Conservation (phyloP, 805 yeast genomes). For the Wickerhamiella hasegawae region DNA sequence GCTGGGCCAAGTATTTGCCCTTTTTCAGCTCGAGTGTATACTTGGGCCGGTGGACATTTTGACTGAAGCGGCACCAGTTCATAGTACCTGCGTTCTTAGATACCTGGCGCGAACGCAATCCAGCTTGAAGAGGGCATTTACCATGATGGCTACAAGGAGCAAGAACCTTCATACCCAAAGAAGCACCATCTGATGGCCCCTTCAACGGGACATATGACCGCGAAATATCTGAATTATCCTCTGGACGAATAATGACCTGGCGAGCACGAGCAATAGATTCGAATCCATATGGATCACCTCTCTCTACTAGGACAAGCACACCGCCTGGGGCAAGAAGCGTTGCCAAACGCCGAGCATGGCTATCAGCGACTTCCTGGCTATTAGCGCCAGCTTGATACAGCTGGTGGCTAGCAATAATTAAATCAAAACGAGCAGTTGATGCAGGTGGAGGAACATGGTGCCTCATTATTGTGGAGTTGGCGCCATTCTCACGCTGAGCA, state of each 20-base stretch:
- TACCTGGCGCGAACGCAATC: conserved; percentile 33
- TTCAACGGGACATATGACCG: conserved; percentile 1
- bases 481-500: conserved; percentile 19
- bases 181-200: not conserved
- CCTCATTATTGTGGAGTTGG: conserved; percentile 37
- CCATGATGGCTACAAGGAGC: conserved; percentile 91
- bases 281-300: conserved; percentile 83
- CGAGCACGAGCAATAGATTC: conserved; percentile 83
- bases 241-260: conserved; percentile 81
- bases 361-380: conserved; percentile 63
- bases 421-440: conserved; percentile 43
- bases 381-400: conserved; percentile 40
- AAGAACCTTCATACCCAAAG: conserved; percentile 29
- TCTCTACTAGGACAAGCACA: conserved; percentile 58
- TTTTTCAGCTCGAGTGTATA: conserved; percentile 71
- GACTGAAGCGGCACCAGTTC: conserved; percentile 61
- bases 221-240: conserved; percentile 10
- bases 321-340: conserved; percentile 62
- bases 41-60: conserved; percentile 59
- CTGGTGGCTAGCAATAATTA: conserved; percentile 73
- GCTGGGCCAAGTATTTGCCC: conserved; percentile 57
- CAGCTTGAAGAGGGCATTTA: conserved; percentile 69
- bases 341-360: conserved; percentile 41
- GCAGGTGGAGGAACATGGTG: conserved; percentile 31
- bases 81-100: conserved; percentile 38